Base-by-base conservation (phyloP, 2,329 filamentous ascomycete genomes). In the Dendrostoma leiphaemia region DNA sequence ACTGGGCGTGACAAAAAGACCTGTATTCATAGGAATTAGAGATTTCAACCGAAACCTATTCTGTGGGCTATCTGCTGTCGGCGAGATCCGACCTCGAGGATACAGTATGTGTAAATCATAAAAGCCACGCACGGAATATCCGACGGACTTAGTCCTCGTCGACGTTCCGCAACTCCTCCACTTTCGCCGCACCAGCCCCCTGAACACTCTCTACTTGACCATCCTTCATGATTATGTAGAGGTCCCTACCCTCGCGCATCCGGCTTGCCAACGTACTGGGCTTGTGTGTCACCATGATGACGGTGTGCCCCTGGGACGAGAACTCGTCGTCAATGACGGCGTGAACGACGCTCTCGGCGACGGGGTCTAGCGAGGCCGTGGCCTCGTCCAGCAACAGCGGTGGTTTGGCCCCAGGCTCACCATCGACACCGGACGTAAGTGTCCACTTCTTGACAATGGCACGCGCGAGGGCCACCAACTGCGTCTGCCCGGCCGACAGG, bases 381-480 rank as follows among this genome's bases (percentile, higher is more conserved):
- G 64, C 65, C 54, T 73, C 71, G 45, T 73, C 71, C 3, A 73
- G 55, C 6, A 75, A 62, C 1, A 76, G 59, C 9, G 76, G 63
- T 9, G 61, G 62, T 15, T 40, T 53, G 4, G 40, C 19, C 4
- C 12, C 13, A 17, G 48, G 13, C 15, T 17, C 13, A 4, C 31
- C 38, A 35, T 48, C 24, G 40, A 45, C 32, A 6, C 15, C 21
- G 13, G 24, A 23, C 13, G 45, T 47, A 12, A 50, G 6, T 5
- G 64, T 63, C 3, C 65, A 61, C 34, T 63, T 62, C 12, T 64
- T 59, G 45, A 77, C 59, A 2, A 78, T 59, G 0, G 74, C 71
- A 10, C 77, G 66, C 0, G 69, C 71, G 6, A 80, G 61, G 15
- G 67, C 68, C 40, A 79, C 69, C 1, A 79, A 64, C 60, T 80